Percentiles rank a stretch among this genome's conserved stretches.
phyloP scores from a whole-genome alignment of 805 yeast genomes.

The Barnettozyma salicaria region DNA sequence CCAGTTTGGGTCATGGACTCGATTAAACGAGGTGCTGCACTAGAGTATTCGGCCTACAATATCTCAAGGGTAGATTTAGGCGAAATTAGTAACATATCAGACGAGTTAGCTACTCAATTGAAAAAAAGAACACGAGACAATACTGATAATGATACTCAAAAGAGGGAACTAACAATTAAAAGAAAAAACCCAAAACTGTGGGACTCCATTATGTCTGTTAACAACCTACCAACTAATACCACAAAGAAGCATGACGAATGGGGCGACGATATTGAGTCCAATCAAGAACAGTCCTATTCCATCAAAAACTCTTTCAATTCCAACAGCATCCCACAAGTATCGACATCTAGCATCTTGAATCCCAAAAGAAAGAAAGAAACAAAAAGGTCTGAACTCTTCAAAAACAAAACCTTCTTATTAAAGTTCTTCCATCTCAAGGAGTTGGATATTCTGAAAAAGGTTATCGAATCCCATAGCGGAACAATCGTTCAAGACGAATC shows the following conservation, averaged over 20 bases:
- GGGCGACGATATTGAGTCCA: slow-evolving; percentile 19
- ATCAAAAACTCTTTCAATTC: slow-evolving; percentile 8
- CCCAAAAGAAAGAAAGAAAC: not conserved
- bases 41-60: slow-evolving; percentile 30
- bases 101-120: slow-evolving; percentile 20
- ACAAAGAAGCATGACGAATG: slow-evolving; percentile 15
- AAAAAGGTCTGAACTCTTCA: slow-evolving; percentile 32
- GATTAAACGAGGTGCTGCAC: slow-evolving; percentile 32
- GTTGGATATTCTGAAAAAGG: slow-evolving; percentile 32
- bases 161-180: slow-evolving; percentile 14
- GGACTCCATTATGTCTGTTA: slow-evolving; percentile 32
- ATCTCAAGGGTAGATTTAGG: slow-evolving; percentile 20
- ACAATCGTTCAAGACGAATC: slow-evolving; percentile 10
- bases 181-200: slow-evolving; percentile 33
- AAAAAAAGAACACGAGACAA: slow-evolving; percentile 15
- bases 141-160: slow-evolving; percentile 10
- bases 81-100: slow-evolving; percentile 28
- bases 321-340: slow-evolving; percentile 3
- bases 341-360: slow-evolving; percentile 6
- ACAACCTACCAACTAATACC: slow-evolving; percentile 1
- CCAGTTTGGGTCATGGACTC: slow-evolving; percentile 40
- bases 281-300: slow-evolving; percentile 5
- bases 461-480: slow-evolving; percentile 45
- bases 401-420: slow-evolving; percentile 36
- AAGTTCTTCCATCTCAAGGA: slow-evolving; percentile 38